Base-by-base conservation (phyloP, 164 flowering plant genomes). In the Chloranthus sessilifolius region DNA sequence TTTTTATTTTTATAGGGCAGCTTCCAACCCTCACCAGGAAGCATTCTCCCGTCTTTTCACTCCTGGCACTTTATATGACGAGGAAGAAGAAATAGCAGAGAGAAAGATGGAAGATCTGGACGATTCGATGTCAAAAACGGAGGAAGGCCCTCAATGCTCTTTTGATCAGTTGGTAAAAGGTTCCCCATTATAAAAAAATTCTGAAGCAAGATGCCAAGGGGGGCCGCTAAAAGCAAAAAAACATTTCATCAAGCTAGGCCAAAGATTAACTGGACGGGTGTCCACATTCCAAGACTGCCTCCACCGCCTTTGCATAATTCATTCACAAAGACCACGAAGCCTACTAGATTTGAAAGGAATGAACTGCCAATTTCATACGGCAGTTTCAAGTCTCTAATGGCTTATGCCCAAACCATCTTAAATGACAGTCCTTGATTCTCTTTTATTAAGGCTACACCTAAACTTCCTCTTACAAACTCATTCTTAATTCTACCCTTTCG, bases 61-160 rank as follows among this genome's bases (percentile, higher is more conserved):
- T 33, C 36, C 36, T 33, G 36, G 36, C 36, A 7, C 36, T 33
- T 33, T 33, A 7, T 33, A 33, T 33, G 36, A 33, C 36, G 36
- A 33, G 36, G 36, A 33, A 33, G 36, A 33, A 33, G 36, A 33
- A 12, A 33, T 33, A 33, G 36, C 36, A 33, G 36, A 33, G 36
- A 33, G 36, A 33, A 33, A 33, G 36, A 33, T 33, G 36, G 36
- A 33, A 12, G 36, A 33, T 33, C 36, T 33, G 36, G 36, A 33
- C 12, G 36, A 33, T 33, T 33, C 36, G 36, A 33, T 33, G 36
- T 33, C 36, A 33, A 12, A 33, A 33, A n/a, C 7, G 36, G 36
- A 33, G 36, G 36, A 33, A 33, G 36, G 36, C 36, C 36, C 36
- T 33, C 36, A 33, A 33, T 33, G 36, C 36, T 33, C 36, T 33